These are phyloP conservation scores for Lasiodiplodia hormozganensis DNA, from an alignment of 2,329 filamentous ascomycete genomes.

Conservation along the genomic window DNA sequence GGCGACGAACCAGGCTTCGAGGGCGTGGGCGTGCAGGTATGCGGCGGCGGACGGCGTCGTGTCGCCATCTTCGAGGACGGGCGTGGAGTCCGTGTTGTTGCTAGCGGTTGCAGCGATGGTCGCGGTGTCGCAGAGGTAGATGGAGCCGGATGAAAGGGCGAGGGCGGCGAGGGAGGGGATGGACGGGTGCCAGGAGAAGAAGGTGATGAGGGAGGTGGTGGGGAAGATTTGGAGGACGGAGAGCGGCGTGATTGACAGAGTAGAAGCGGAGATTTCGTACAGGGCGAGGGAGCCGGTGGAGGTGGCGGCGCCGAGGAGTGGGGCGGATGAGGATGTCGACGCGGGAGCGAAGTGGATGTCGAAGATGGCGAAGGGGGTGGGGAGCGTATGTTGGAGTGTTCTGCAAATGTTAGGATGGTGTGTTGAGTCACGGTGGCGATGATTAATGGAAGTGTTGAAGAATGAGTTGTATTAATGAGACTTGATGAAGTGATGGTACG, in stretches of 20 bases:
- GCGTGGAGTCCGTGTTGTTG: too few species aligned
- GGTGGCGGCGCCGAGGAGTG: constrained; percentile 74
- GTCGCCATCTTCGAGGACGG: neutral
- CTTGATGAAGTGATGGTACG: constrained; percentile 39
- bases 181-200: constrained; percentile 74
- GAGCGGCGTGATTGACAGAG: constrained; percentile 44
- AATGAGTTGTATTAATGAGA: neutral
- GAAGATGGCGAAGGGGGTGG: constrained; percentile 76
- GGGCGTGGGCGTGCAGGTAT: constrained; percentile 49
- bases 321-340: constrained; percentile 39
- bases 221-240: constrained; percentile 59
- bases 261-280: constrained; percentile 51
- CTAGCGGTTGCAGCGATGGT: neutral
- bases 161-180: constrained; percentile 65
- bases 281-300: constrained; percentile 76
- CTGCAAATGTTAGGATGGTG: neutral
- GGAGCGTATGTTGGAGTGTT: constrained; percentile 56
- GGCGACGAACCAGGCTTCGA: constrained; percentile 78
- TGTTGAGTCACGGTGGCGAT: neutral
- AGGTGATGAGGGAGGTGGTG: constrained; percentile 70
- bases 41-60: constrained; percentile 50
- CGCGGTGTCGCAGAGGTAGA: constrained; percentile 47
- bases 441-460: neutral
- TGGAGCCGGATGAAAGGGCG: constrained; percentile 73
- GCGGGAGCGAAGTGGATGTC: constrained; percentile 80